A percentile compares a stretch with the other conserved stretches of the same genome.
phyloP scores from a whole-genome alignment of 495 filamentous ascomycete genomes.

The Rostrohypoxylon terebratum region DNA sequence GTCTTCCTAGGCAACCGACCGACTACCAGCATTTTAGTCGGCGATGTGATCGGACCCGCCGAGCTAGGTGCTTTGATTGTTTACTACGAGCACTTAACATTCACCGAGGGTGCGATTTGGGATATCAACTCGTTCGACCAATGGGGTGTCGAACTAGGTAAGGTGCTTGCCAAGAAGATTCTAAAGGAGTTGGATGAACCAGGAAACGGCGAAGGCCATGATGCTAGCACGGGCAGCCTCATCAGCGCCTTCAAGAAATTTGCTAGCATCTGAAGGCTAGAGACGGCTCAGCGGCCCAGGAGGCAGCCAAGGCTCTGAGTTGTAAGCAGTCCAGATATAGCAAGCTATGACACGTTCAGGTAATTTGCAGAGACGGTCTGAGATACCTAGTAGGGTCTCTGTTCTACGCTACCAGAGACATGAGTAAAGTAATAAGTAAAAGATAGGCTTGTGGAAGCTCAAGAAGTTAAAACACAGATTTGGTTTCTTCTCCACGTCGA shows the following conservation, averaged over 20 bases:
- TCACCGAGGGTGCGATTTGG: slow-evolving; percentile 97
- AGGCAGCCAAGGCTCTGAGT: slow-evolving; percentile 39
- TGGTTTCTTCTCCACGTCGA: no score
- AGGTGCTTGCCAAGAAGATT: slow-evolving; percentile 93
- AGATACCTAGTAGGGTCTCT: slow-evolving; percentile 1
- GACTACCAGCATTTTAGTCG: slow-evolving; percentile 92
- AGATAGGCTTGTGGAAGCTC: not conserved
- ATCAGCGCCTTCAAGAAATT: slow-evolving; percentile 82
- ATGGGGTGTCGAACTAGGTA: slow-evolving; percentile 98
- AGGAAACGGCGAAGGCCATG: slow-evolving; percentile 77
- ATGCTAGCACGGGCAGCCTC: slow-evolving; percentile 86
- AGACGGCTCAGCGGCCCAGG: slow-evolving; percentile 9
- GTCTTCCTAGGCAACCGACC: slow-evolving; percentile 98
- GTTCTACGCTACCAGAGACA: not conserved
- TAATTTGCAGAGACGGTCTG: slow-evolving; percentile 19
- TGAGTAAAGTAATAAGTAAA: slow-evolving; percentile 12
- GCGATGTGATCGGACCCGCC: slow-evolving; percentile 88
- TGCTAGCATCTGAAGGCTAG: slow-evolving; percentile 58
- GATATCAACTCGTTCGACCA: slow-evolving; percentile 99
- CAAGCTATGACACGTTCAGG: slow-evolving; percentile 16
- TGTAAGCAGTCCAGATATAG: not conserved
- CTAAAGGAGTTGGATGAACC: slow-evolving; percentile 80
- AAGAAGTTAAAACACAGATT: not conserved
- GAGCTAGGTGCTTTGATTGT: slow-evolving; percentile 95
- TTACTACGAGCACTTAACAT: slow-evolving; percentile 98